phyloP scores from a whole-genome alignment of 306 rosid species.

The Rosa rugosa region DNA sequence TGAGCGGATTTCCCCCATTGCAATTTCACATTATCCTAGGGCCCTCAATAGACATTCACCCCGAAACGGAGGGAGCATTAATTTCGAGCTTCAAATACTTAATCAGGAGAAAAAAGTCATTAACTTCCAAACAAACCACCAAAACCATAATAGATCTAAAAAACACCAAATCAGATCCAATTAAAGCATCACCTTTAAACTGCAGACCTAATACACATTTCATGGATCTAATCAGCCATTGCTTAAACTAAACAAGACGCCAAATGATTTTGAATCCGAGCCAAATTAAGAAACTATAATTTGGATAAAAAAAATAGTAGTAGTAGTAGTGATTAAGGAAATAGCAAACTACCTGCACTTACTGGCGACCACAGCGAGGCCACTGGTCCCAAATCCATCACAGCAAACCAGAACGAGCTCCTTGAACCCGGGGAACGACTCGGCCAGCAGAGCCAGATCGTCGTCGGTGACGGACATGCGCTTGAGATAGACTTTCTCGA shows the following conservation, averaged over 20 bases:
- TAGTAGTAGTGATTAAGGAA: neutral
- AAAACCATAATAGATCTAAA: slow-evolving; percentile 17
- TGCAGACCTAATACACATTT: neutral
- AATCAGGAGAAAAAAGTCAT: neutral
- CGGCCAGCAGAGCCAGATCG: slow-evolving; percentile 54
- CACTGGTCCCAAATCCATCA: slow-evolving; percentile 70
- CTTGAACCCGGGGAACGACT: slow-evolving; percentile 51
- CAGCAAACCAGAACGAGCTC: slow-evolving; percentile 83
- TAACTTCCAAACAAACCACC: slow-evolving; percentile 20
- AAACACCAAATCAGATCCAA: slow-evolving; percentile 31
- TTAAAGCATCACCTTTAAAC: neutral
- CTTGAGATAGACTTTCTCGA: slow-evolving; percentile 74
- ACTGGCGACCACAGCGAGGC: slow-evolving; percentile 59
- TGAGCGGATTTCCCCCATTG: slow-evolving; percentile 4
- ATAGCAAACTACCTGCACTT: slow-evolving; percentile 61
- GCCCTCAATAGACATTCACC: neutral
- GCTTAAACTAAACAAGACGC: neutral
- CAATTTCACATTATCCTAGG: slow-evolving; percentile 3
- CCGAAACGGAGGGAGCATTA: neutral
- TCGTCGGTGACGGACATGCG: slow-evolving; percentile 71
- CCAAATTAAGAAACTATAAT: no score
- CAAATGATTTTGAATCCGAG: neutral
- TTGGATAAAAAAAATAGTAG: neutral
- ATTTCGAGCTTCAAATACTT: neutral
- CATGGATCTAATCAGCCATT: slow-evolving; percentile 18